Percentiles rank a stretch among this genome's conserved stretches.
Conservation (phyloP, 1,284 basidiomycete genomes). For the Marasmius sp. region DNA sequence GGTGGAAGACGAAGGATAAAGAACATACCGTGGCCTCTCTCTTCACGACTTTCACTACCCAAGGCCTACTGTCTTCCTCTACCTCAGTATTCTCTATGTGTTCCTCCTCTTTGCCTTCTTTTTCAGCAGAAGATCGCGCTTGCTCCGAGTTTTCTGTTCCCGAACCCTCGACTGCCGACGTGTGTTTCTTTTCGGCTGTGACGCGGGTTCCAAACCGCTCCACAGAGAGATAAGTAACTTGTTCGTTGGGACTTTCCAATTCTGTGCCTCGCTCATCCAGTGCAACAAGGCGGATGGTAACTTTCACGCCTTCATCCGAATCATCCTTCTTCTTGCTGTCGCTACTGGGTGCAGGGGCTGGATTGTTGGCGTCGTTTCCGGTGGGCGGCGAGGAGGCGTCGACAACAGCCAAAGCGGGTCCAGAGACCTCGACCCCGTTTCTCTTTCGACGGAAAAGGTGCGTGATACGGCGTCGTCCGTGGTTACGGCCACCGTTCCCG, state of each 20-base stretch:
- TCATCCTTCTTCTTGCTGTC: conserved; percentile 47
- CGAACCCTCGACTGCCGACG: conserved; percentile 17
- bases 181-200: conserved; percentile 11
- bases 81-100: conserved; percentile 23
- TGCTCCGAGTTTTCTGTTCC: not conserved
- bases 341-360: conserved; percentile 27
- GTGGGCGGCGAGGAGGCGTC: conserved; percentile 42
- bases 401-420: conserved; percentile 75
- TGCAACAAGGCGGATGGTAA: conserved; percentile 76
- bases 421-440: conserved; percentile 51
- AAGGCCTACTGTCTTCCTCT: conserved; percentile 56
- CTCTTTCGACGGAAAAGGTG: conserved; percentile 61
- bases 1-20: conserved; percentile 6
- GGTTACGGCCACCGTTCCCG: conserved; percentile 13
- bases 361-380: conserved; percentile 19
- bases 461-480: conserved; percentile 54
- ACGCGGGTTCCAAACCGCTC: conserved; percentile 59
- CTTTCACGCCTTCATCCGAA: conserved; percentile 65
- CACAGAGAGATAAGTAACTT: conserved; percentile 83
- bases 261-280: conserved; percentile 70
- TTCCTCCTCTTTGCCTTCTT: conserved; percentile 5
- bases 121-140: not conserved
- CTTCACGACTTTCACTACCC: conserved; percentile 89
- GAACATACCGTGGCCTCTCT: conserved; percentile 73
- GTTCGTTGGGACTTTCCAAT: conserved; percentile 72